These are phyloP conservation scores for Neocatenulostroma microsporum DNA, from an alignment of 2,329 filamentous ascomycete species.

Conservation along the genomic window DNA sequence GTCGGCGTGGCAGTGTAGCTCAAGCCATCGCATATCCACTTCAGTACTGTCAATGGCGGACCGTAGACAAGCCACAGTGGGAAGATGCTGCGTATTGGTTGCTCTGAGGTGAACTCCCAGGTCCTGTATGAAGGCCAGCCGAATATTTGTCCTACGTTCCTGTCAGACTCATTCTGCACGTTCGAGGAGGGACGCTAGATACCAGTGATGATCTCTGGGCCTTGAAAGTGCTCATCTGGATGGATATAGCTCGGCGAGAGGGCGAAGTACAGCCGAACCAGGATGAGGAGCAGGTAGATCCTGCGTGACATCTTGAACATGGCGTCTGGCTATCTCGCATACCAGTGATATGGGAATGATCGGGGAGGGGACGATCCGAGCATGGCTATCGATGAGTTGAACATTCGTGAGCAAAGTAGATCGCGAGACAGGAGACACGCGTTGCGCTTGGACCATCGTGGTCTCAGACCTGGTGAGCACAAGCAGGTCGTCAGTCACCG, in stretches of 20 bases:
- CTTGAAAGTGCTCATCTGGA: conserved; percentile 98
- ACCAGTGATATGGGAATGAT: too few relatives aligned
- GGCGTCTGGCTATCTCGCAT: too few relatives aligned
- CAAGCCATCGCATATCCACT: conserved; percentile 86
- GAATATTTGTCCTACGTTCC: conserved; percentile 70
- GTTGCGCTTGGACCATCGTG: too few relatives aligned
- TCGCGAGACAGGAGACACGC: too few relatives aligned
- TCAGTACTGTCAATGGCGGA: conserved; percentile 82
- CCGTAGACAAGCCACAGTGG: conserved; percentile 95
- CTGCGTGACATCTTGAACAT: conserved; percentile 78
- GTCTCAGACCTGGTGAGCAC: too few relatives aligned
- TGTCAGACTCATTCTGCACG: conserved; percentile 4
- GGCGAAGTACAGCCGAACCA: conserved; percentile 88
- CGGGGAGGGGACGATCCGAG: too few relatives aligned
- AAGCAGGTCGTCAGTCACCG: too few relatives aligned
- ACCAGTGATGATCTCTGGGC: conserved; percentile 95
- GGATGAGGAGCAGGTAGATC: conserved; percentile 73
- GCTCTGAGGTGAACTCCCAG: conserved; percentile 88
- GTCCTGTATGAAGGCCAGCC: conserved; percentile 81
- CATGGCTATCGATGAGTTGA: too few relatives aligned
- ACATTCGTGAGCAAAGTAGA: too few relatives aligned
- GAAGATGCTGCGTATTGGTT: conserved; percentile 91
- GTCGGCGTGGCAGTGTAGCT: conserved; percentile 75
- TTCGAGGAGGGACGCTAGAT: conserved; percentile 25
- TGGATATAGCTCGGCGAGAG: conserved; percentile 93